Conservation (phyloP, 139 green algal species). For the Nannochloris sp. region DNA sequence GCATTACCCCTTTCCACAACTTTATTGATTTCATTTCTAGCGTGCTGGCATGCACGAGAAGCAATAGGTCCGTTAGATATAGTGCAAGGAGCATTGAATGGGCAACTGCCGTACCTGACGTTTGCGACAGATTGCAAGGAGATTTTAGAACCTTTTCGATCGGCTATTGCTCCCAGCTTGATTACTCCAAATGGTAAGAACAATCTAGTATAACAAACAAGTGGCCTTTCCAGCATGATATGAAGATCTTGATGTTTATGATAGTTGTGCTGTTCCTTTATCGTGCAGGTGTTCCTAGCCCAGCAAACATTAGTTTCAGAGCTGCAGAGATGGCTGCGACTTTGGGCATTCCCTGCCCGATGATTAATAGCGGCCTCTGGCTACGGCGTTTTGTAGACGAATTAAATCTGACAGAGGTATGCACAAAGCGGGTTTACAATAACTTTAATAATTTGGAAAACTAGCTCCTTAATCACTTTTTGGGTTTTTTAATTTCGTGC, state of each 20-base stretch:
- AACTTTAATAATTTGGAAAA: too few species aligned
- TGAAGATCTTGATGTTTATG: neutral
- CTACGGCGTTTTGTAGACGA: slow-evolving; percentile 6
- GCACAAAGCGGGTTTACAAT: too few species aligned
- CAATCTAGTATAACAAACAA: neutral
- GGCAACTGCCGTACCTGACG: slow-evolving; percentile 20
- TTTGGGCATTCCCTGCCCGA: slow-evolving; percentile 6
- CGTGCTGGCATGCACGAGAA: slow-evolving; percentile 15
- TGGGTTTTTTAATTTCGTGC: too few species aligned
- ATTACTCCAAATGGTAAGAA: neutral
- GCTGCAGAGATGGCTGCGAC: neutral
- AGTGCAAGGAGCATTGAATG: slow-evolving; percentile 5
- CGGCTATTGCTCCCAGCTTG: neutral
- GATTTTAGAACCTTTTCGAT: neutral
- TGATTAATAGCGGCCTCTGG: slow-evolving; percentile 16
- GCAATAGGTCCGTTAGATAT: slow-evolving; percentile 19
- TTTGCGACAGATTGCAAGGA: neutral
- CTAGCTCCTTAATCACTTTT: too few species aligned
- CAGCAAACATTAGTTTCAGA: neutral
- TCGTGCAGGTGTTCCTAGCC: slow-evolving; percentile 25
- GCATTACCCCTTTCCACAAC: neutral
- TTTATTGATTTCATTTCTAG: slow-evolving; percentile 22
- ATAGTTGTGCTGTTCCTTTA: neutral
- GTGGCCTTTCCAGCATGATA: neutral
- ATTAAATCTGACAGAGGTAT: too few species aligned